Base-by-base conservation (phyloP, 495 filamentous ascomycete genomes). In the Penicillium argentinense region DNA sequence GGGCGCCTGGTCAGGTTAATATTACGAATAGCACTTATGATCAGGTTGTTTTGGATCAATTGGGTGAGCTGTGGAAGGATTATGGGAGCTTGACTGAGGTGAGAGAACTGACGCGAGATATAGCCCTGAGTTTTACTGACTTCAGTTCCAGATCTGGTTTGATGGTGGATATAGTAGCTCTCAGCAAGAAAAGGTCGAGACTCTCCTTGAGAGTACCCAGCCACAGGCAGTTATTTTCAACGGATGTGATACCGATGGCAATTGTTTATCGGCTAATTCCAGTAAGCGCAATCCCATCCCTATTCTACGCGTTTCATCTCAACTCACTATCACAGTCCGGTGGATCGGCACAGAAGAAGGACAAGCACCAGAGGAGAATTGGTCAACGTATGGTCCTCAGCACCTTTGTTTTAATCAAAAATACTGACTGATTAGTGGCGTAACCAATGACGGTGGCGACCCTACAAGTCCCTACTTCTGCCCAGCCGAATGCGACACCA, bases 401-500 rank as follows among this genome's bases (percentile, higher is more conserved):
- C 5, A 16, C n/a, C 28, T 41, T 30, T n/a, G 16, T 12, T 24
- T 16, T 9, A 16, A 36, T 3, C n/a, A n/a, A n/a, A n/a, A n/a
- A n/a, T n/a, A 26, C 11, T 36, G 24, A 36, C 14, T 37, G 19
- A 18, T 18, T 38, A 45, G 43, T 37, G 43, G 43, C 12, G 19
- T 45, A 12, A 45, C 43, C 36, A 45, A 45, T 22, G 43, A 45
- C 16, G 43, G 43, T 1, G 46, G 46, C 11, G 46, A 49, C 23
- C 16, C 38, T 42, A 34, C 17, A 21, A 49, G 46, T 19, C 38
- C 46, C 16, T 49, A 49, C 22, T 49, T 49, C 13, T 49, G 46
- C 28, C 46, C 46, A n/a, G 46, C 46, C n/a, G 46, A 49, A 36
- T 49, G 46, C 28, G 46, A 49, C 12, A 49, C 46, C 9, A 49